Percentiles rank a stretch among this genome's conserved stretches.
Evolutionary conservation across 2,329 filamentous ascomycete genomes (phyloP).

Genomic region (Cladosporium halotolerans): DNA sequence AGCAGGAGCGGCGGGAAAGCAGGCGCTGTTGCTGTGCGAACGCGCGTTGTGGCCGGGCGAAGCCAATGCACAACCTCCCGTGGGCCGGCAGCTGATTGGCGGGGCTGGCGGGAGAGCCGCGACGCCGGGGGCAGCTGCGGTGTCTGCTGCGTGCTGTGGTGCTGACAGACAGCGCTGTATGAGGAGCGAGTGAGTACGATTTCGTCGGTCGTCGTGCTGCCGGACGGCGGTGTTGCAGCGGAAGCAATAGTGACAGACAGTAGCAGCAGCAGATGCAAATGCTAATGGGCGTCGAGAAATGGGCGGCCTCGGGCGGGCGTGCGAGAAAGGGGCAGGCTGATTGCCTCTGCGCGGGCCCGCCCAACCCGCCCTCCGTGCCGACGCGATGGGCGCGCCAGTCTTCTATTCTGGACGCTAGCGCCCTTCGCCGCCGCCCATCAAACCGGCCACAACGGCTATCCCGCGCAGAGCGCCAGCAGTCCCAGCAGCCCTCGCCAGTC

Average conservation of each 20-base stretch:
- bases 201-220: no score
- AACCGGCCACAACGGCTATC: not conserved
- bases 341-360: not conserved
- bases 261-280: not conserved
- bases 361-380: not conserved
- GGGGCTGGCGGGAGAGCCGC: constrained; percentile 4
- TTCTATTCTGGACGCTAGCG: not conserved
- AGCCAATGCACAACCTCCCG: constrained; percentile 22
- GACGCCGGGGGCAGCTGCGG: not conserved
- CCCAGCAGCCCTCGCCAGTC: no score
- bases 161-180: not conserved
- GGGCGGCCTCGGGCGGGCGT: not conserved
- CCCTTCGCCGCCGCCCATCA: not conserved
- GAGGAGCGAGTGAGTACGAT: not conserved
- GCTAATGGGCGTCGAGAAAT: not conserved
- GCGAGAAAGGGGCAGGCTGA: constrained; percentile 5
- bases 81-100: constrained; percentile 23
- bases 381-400: not conserved
- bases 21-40: constrained; percentile 27
- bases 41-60: constrained; percentile 22
- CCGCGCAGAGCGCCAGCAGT: not conserved
- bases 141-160: not conserved
- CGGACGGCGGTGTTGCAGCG: no score
- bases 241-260: no score
- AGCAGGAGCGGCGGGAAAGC: constrained; percentile 14